Conservation (phyloP, 2,329 filamentous ascomycete genomes). For the Aspergillus eucalypticola region DNA sequence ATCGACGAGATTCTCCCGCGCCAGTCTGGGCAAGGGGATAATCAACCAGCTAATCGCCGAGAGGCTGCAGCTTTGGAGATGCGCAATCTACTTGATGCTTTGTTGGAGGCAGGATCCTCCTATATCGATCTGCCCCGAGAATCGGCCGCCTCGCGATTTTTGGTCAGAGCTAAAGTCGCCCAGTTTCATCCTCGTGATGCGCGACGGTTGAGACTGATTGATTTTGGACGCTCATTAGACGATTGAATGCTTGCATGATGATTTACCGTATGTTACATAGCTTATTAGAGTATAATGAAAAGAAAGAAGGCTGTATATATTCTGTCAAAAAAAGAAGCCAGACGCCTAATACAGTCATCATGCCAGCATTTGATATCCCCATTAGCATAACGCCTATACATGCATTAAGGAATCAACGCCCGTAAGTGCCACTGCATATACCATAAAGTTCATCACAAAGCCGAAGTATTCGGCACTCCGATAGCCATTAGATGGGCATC, state of each 20-base stretch:
- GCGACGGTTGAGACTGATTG: slow-evolving; percentile 52
- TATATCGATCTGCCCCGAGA: slow-evolving; percentile 54
- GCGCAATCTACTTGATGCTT: slow-evolving; percentile 47
- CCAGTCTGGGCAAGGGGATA: slow-evolving; percentile 28
- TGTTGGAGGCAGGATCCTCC: slow-evolving; percentile 49
- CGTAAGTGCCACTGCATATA: slow-evolving; percentile 7
- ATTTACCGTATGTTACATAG: not conserved
- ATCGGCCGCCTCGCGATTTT: slow-evolving; percentile 55
- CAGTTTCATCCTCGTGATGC: slow-evolving; percentile 59
- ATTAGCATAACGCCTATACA: slow-evolving; percentile 19
- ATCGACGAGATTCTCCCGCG: slow-evolving; percentile 55
- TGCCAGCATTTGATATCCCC: slow-evolving; percentile 12
- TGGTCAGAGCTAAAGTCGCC: slow-evolving; percentile 57
- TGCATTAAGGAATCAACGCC: slow-evolving; percentile 16
- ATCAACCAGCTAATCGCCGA: slow-evolving; percentile 42
- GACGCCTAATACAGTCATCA: slow-evolving; percentile 1
- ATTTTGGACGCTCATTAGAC: slow-evolving; percentile 49
- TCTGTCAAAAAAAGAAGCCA: slow-evolving; percentile 1
- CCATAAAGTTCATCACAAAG: slow-evolving; percentile 14
- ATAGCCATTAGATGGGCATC: slow-evolving; percentile 38
- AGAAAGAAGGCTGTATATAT: slow-evolving; percentile 14
- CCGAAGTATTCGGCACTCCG: not conserved
- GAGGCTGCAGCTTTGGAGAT: slow-evolving; percentile 52
- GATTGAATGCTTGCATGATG: slow-evolving; percentile 21
- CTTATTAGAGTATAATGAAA: not conserved